Percentiles rank a stretch among this genome's conserved stretches.
Evolutionary conservation across 2,329 filamentous ascomycete species (phyloP).

Genomic region (Alternaria tenuissima): DNA sequence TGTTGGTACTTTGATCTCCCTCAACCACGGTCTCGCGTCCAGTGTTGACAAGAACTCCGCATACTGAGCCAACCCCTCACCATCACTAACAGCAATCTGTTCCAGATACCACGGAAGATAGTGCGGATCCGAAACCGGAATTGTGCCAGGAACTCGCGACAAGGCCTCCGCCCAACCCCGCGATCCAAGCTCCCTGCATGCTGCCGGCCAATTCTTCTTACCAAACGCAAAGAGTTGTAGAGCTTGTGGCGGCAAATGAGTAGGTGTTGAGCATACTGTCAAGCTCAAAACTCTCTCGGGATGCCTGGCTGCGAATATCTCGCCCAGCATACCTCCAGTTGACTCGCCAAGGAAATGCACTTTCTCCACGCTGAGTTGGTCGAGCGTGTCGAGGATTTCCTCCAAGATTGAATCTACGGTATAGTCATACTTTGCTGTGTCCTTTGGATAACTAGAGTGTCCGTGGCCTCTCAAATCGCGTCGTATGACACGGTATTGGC

Average conservation of each 20-base stretch:
- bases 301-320: constrained; percentile 44
- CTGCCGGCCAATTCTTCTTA: constrained; percentile 36
- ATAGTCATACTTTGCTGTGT: constrained; percentile 26
- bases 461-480: constrained; percentile 49
- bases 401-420: constrained; percentile 37
- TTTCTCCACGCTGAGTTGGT: constrained; percentile 41
- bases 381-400: constrained; percentile 47
- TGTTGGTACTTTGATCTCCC: constrained; percentile 39
- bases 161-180: constrained; percentile 45
- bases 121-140: constrained; percentile 34
- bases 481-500: constrained; percentile 43
- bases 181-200: constrained; percentile 42
- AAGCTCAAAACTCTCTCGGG: constrained; percentile 41
- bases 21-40: constrained; percentile 42
- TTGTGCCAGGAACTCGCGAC: constrained; percentile 40
- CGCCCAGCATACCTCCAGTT: constrained; percentile 47
- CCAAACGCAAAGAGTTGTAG: constrained; percentile 44
- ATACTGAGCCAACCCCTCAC: constrained; percentile 47
- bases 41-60: constrained; percentile 44
- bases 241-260: constrained; percentile 36
- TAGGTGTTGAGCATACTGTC: constrained; percentile 45
- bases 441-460: constrained; percentile 32
- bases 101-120: constrained; percentile 47
- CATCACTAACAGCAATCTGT: constrained; percentile 35
- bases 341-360: constrained; percentile 49